phyloP scores from a whole-genome alignment of 2,329 filamentous ascomycete species.

The Diaporthe batatas region DNA sequence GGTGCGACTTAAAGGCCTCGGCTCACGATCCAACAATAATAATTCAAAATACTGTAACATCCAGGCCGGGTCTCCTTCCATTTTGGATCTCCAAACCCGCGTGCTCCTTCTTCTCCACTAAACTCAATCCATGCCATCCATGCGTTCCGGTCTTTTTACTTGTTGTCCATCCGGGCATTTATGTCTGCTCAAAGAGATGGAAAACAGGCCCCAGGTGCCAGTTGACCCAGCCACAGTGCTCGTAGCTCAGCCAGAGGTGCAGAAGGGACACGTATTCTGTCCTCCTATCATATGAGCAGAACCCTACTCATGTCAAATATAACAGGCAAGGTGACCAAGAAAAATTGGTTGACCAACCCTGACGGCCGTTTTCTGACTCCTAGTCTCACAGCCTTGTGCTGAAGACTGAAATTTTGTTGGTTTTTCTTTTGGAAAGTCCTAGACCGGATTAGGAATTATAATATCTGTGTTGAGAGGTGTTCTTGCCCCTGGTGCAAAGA shows the following conservation, averaged over 20 bases:
- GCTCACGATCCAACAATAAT: too few relatives aligned
- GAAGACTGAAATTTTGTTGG: too few relatives aligned
- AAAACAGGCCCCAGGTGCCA: neutral
- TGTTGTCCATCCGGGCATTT: neutral
- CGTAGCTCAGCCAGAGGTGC: neutral
- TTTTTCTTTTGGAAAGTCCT: neutral
- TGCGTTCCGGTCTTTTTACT: neutral
- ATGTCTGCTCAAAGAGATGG: too few relatives aligned
- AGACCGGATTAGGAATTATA: neutral
- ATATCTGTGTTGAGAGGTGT: neutral
- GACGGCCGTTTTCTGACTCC: conserved; percentile 4
- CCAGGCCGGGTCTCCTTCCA: neutral
- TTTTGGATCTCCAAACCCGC: too few relatives aligned
- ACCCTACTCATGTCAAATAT: neutral
- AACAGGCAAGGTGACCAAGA: neutral
- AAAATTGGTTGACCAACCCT: neutral
- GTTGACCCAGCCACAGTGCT: neutral
- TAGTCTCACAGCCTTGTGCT: neutral
- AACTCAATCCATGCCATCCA: neutral
- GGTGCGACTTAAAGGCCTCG: too few relatives aligned
- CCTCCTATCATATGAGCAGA: conserved; percentile 3
- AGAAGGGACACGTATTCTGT: neutral
- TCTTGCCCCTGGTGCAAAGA: neutral
- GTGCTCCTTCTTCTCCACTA: neutral
- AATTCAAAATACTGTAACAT: neutral